These are phyloP conservation scores for Senecio squalidus DNA, from an alignment of 140 eudicot genomes.

Conservation along the genomic window DNA sequence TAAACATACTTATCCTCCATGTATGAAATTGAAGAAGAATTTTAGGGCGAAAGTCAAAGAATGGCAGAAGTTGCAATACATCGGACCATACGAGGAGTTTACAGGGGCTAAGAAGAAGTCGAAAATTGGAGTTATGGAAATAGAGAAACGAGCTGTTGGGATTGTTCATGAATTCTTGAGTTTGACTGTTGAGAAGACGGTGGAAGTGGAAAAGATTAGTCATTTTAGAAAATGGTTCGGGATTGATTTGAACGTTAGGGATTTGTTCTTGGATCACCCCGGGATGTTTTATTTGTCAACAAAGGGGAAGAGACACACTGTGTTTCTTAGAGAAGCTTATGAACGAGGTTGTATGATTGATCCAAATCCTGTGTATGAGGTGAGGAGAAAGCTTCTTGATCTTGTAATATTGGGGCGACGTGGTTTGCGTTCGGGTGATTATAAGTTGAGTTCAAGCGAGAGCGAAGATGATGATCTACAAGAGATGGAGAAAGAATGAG, in stretches of 20 bases:
- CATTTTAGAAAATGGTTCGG: conserved; percentile 92
- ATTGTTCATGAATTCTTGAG: conserved; percentile 90
- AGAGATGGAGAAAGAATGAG: conserved; percentile 31
- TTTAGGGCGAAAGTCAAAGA: conserved; percentile 72
- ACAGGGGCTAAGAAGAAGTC: conserved; percentile 33
- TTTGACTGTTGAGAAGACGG: conserved; percentile 89
- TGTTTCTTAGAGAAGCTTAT: conserved; percentile 82
- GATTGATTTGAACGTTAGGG: conserved; percentile 80
- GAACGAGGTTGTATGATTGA: conserved; percentile 77
- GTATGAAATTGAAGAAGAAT: conserved; percentile 66
- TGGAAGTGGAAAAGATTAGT: conserved; percentile 94
- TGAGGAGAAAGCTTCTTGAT: conserved; percentile 78
- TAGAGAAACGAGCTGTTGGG: conserved; percentile 86
- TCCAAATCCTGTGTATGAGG: conserved; percentile 62
- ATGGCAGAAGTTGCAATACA: conserved; percentile 70
- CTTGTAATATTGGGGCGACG: conserved; percentile 75
- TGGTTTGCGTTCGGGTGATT: conserved; percentile 43
- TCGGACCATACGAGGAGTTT: conserved; percentile 79
- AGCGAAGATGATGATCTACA: conserved; percentile 26
- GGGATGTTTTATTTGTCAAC: conserved; percentile 88
- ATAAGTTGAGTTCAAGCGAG: conserved; percentile 26
- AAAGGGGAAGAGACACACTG: conserved; percentile 80
- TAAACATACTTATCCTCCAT: conserved; percentile 79
- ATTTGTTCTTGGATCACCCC: conserved; percentile 89
- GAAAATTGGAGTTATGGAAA: conserved; percentile 42